Conservation (phyloP, 805 yeast species). For the Wickerhamiella musiphila region DNA sequence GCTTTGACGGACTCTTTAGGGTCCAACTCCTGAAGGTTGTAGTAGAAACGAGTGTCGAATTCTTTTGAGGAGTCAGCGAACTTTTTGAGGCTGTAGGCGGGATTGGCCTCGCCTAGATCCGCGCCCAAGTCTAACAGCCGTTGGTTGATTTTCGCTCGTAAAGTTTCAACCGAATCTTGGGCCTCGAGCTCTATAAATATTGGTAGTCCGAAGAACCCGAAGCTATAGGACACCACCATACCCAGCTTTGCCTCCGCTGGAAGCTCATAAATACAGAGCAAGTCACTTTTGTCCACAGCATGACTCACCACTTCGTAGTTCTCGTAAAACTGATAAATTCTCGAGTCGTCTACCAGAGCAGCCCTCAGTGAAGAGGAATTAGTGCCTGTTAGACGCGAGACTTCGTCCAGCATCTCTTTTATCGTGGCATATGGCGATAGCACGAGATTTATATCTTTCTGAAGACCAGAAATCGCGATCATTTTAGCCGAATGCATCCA, state of each 20-base stretch:
- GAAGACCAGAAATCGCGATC: slow-evolving; percentile 38
- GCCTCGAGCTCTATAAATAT: slow-evolving; percentile 43
- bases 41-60: too few relatives aligned
- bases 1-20: too few relatives aligned
- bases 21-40: too few relatives aligned
- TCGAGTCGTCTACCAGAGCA: slow-evolving; percentile 47
- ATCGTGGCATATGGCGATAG: slow-evolving; percentile 47
- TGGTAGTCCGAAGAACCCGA: slow-evolving; percentile 38
- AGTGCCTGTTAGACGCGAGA: slow-evolving; percentile 30
- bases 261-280: slow-evolving; percentile 44
- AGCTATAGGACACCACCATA: neutral
- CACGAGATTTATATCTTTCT: slow-evolving; percentile 49
- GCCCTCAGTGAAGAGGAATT: slow-evolving; percentile 28
- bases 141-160: too few relatives aligned
- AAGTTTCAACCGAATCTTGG: slow-evolving; percentile 26
- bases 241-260: neutral
- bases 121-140: too few relatives aligned
- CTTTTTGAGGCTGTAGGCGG: too few relatives aligned
- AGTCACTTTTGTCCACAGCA: slow-evolving; percentile 44
- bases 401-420: slow-evolving; percentile 41
- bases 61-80: too few relatives aligned
- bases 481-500: slow-evolving; percentile 55
- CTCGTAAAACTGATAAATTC: slow-evolving; percentile 55
- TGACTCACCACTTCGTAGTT: slow-evolving; percentile 42
- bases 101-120: too few relatives aligned